Conservation (phyloP, 108 stramenopile species). For the Conticribra guillardii region DNA sequence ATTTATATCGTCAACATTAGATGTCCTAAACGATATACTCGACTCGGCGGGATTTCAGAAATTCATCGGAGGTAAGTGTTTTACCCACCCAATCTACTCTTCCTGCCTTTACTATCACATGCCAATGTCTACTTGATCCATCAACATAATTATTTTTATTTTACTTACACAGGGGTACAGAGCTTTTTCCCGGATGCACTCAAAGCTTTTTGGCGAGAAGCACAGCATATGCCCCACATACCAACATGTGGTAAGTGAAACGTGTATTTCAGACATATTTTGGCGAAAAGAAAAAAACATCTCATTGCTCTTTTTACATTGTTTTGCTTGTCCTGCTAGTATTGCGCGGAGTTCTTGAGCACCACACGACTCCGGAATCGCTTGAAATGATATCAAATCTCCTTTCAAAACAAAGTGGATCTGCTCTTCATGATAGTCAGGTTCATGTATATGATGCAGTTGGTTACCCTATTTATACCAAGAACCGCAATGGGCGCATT, state of each 20-base stretch:
- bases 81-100: too few relatives aligned
- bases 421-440: conserved; percentile 82
- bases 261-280: background rate
- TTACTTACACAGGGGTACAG: conserved; percentile 12
- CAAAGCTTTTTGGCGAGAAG: conserved; percentile 87
- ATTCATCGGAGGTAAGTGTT: conserved; percentile 69
- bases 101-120: too few relatives aligned
- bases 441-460: conserved; percentile 91
- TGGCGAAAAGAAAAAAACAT: background rate
- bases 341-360: conserved; percentile 80
- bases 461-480: conserved; percentile 81
- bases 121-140: too few relatives aligned
- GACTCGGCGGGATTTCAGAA: conserved; percentile 89
- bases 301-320: background rate
- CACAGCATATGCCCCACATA: conserved; percentile 79
- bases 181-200: conserved; percentile 77
- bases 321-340: conserved; percentile 21
- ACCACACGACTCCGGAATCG: conserved; percentile 87
- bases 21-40: conserved; percentile 59
- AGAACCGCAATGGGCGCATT: conserved; percentile 78
- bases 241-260: conserved; percentile 64
- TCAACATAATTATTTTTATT: background rate
- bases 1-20: conserved; percentile 72
- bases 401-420: conserved; percentile 88
- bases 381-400: conserved; percentile 82